Conservation (phyloP, 495 filamentous ascomycete genomes). For the Lasiosphaeriaceae sp. region DNA sequence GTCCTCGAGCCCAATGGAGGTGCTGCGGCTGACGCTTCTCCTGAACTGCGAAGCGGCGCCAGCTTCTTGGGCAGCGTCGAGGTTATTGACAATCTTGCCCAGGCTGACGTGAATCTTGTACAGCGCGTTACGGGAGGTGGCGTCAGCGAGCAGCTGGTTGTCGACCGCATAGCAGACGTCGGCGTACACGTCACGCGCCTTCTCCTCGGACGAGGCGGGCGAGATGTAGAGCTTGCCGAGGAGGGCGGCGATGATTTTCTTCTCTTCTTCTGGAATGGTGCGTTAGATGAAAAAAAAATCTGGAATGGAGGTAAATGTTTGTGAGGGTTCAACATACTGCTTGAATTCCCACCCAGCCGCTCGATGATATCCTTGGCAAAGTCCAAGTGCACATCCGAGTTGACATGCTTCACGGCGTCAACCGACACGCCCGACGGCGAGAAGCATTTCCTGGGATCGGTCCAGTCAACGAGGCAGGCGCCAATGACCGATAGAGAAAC, state of each 20-base stretch:
- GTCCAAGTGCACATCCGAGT: conserved; percentile 64
- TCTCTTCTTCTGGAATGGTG: conserved; percentile 65
- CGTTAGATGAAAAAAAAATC: conserved; percentile 28
- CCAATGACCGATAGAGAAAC: conserved; percentile 69
- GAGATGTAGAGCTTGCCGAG: conserved; percentile 81
- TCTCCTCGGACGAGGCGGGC: conserved; percentile 47
- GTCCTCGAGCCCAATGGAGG: conserved; percentile 21
- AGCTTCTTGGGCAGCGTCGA: conserved; percentile 39
- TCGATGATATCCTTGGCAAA: conserved; percentile 63
- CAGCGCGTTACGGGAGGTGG: conserved; percentile 68
- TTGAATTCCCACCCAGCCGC: conserved; percentile 48
- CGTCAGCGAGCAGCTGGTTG: conserved; percentile 62
- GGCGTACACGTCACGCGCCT: conserved; percentile 48
- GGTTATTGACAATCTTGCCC: conserved; percentile 57
- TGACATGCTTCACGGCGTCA: conserved; percentile 55
- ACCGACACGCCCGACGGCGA: conserved; percentile 54
- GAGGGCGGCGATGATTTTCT: conserved; percentile 72
- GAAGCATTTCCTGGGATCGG: conserved; percentile 84
- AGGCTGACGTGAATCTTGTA: conserved; percentile 71
- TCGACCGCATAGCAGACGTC: conserved; percentile 66
- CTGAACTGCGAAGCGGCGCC: conserved; percentile 14
- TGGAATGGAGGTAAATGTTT: conserved; percentile 23
- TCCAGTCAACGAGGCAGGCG: conserved; percentile 89
- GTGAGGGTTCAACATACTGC: conserved; percentile 48
- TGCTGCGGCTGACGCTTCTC: conserved; percentile 36